These are phyloP conservation scores for Aspergillus pseudoterreus DNA, from an alignment of 2,329 filamentous ascomycete genomes.

Conservation along the genomic window DNA sequence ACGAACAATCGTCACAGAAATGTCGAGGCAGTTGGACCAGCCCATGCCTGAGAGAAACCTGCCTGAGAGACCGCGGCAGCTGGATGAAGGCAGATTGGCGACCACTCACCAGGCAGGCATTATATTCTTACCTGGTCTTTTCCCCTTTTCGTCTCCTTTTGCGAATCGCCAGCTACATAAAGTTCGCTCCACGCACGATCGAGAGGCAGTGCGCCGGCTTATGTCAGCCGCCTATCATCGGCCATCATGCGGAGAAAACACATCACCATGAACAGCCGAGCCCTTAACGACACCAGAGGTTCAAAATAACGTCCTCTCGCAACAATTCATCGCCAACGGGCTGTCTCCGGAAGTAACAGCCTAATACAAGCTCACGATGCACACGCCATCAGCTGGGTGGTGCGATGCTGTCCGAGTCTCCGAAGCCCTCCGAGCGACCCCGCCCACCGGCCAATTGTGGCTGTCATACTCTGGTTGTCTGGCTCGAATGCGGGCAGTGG, in stretches of 20 bases:
- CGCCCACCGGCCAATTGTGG: neutral
- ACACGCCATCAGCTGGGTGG: neutral
- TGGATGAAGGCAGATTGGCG: neutral
- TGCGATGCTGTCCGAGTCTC: neutral
- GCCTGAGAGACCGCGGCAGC: conserved; percentile 1
- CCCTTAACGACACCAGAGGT: no score
- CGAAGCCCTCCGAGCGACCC: conserved; percentile 2
- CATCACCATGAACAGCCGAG: neutral
- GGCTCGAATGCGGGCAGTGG: neutral
- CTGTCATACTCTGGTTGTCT: conserved; percentile 5
- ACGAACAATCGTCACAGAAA: conserved; percentile 13
- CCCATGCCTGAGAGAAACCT: conserved; percentile 14
- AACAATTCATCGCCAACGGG: neutral
- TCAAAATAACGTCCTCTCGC: neutral
- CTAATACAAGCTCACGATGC: neutral
- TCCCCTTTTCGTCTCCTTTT: neutral
- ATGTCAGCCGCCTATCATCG: conserved; percentile 1
- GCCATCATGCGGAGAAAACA: neutral
- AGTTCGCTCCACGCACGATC: neutral
- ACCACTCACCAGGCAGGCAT: neutral
- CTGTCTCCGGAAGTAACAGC: neutral
- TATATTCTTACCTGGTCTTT: neutral
- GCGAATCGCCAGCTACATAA: neutral
- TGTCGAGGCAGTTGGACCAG: conserved; percentile 6
- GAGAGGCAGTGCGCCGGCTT: neutral